A percentile compares a stretch with the other conserved stretches of the same genome.
Evolutionary conservation across 2,329 filamentous ascomycete genomes (phyloP).

Genomic region (Cercospora zeina): DNA sequence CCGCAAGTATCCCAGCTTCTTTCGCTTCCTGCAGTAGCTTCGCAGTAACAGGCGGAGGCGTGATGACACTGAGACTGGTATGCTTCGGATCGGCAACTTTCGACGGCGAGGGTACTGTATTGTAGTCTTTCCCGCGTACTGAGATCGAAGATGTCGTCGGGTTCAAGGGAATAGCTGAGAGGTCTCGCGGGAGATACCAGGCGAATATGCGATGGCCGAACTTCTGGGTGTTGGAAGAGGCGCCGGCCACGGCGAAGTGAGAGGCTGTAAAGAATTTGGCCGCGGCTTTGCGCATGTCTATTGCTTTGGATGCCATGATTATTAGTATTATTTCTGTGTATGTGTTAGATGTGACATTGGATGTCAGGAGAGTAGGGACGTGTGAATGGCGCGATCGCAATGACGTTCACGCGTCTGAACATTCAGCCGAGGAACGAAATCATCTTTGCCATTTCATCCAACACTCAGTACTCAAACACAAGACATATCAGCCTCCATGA

Average conservation of each 20-base stretch:
- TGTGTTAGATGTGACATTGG: not conserved
- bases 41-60: constrained; percentile 75
- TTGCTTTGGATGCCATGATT: constrained; percentile 11
- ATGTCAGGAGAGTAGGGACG: not conserved
- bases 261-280: constrained; percentile 78
- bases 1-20: constrained; percentile 67
- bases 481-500: not conserved
- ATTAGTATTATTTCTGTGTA: not conserved
- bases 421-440: constrained; percentile 1
- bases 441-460: not conserved
- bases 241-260: constrained; percentile 85
- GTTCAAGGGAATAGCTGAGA: constrained; percentile 83
- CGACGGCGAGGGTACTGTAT: constrained; percentile 65
- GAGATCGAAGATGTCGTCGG: constrained; percentile 66
- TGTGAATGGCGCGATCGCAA: constrained; percentile 4
- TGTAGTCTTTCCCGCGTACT: constrained; percentile 60
- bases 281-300: constrained; percentile 66
- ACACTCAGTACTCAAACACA: not conserved
- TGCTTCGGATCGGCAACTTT: constrained; percentile 65
- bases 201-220: constrained; percentile 88
- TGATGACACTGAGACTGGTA: constrained; percentile 83
- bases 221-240: constrained; percentile 79
- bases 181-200: constrained; percentile 78
- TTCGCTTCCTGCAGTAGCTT: constrained; percentile 75
- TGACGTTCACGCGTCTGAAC: constrained; percentile 14